Evolutionary conservation across 768 basidiomycete species (phyloP), one percentile per base, ranked within the genome.

Genomic region (Floccularia luteovirens): DNA sequence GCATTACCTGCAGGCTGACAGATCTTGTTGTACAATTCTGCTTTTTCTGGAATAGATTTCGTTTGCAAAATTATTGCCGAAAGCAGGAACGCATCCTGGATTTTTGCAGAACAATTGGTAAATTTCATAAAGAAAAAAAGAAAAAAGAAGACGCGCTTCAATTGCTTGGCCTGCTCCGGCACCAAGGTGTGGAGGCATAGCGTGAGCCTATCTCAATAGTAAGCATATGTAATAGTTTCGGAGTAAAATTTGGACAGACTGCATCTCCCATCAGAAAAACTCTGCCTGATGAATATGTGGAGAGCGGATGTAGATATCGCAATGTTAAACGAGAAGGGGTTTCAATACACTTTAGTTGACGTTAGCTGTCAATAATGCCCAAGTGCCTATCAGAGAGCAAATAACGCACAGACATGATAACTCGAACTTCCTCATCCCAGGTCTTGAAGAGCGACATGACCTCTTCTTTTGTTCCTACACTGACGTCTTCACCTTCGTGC

Each of bases 381-480:
- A n/a, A n/a, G n/a, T n/a, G n/a, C n/a, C n/a, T 4, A 31, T 19
- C 17, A 22, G 12, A 32, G 31, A 19, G 30, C 14, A 3, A 12
- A 25, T 34, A 30, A 55, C 62, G 45, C 38, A 79, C 82, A 58
- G 74, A 59, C 12, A 85, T 49, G 0, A 86, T 52, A 1, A 66
- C 63, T 47, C 72, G 69, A 3, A 75, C 74, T 24, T 83, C 81
- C 1, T 72, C 63, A 54, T 83, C 81, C 67, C 82, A 79, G 24
- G 59, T 50, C 20, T 56, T 53, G 46, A 77, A 83, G 20, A 65
- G 54, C 5, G 47, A 48, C 4, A 61, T 38, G 24, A 82, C 51
- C 37, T 80, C 74, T 16, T 64, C 51, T 39, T 58, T 66, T 16
- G 70, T 62, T 1, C 68, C 50, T 5, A 64, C 63, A 22, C 60